A percentile compares a stretch with the other conserved stretches of the same genome.
Conservation (phyloP, 2,329 filamentous ascomycete genomes). For the Botrytis elliptica region DNA sequence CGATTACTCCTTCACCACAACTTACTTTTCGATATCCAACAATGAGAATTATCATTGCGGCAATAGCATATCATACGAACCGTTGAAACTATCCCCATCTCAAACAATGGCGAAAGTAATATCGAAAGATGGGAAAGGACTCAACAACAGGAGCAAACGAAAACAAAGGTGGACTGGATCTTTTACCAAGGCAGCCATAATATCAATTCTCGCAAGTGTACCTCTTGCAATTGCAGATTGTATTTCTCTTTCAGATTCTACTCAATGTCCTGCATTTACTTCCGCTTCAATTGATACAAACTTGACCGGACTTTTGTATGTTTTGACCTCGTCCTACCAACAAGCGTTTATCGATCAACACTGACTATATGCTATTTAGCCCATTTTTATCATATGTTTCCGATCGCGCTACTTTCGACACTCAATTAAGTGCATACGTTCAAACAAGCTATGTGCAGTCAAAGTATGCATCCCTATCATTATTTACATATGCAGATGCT, state of each 20-base stretch:
- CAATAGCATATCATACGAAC: slow-evolving; percentile 20
- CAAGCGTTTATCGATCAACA: slow-evolving; percentile 18
- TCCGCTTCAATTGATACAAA: slow-evolving; percentile 62
- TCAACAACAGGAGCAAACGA: slow-evolving; percentile 25
- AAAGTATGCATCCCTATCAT: slow-evolving; percentile 58
- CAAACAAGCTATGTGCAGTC: slow-evolving; percentile 69
- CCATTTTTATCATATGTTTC: slow-evolving; percentile 84
- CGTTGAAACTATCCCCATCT: slow-evolving; percentile 15
- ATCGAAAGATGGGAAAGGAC: slow-evolving; percentile 17
- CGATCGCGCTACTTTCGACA: slow-evolving; percentile 73
- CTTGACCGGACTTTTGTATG: slow-evolving; percentile 64
- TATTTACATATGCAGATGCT: slow-evolving; percentile 12
- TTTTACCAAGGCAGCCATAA: slow-evolving; percentile 32
- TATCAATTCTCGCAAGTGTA: slow-evolving; percentile 36
- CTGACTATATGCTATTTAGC: slow-evolving; percentile 47
- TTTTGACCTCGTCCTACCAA: slow-evolving; percentile 32
- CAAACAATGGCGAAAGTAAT: slow-evolving; percentile 22
- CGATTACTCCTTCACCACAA: neutral
- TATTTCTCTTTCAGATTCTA: slow-evolving; percentile 70
- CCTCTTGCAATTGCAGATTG: slow-evolving; percentile 43
- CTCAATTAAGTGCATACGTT: slow-evolving; percentile 70
- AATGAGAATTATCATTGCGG: slow-evolving; percentile 19
- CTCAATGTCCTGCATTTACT: slow-evolving; percentile 69
- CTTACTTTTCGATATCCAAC: slow-evolving; percentile 8
- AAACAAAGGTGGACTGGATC: slow-evolving; percentile 28